Base-by-base conservation (phyloP, 768 basidiomycete genomes). In the Leccinum longicurvipes region DNA sequence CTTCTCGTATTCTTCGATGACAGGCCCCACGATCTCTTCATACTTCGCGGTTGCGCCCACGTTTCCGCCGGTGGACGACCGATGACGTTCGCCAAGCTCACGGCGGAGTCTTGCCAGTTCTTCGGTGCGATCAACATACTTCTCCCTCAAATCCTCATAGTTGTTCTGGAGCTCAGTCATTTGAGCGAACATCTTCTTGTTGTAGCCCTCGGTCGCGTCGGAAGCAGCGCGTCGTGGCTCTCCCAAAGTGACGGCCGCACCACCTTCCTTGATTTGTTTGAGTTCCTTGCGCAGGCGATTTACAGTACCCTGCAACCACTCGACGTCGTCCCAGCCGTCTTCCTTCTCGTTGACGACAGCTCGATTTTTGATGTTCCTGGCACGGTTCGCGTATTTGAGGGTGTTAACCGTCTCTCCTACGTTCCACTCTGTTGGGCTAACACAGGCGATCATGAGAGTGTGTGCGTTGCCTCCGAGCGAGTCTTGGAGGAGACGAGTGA, bases 1-100 rank as follows among this genome's bases (percentile, higher is more conserved):
- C 78, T 96, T 93, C 78, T 99, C 96, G 72, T 99, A 99, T 74
- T 98, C 94, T 73, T 97, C 91, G 50, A 99, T 97, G 63, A 99
- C 94, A 2, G 96, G 96, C 15, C 93, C 95, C 21, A 98, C 95
- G 59, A 90, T 93, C 72, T 93, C 92, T 66, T 93, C 92, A 65
- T 93, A 93, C 65, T 86, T 87, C 57, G 79, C 85, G 3, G 85
- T 89, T 17, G 84, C 89, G 3, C 82, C 81, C 21, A 86, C 63
- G 31, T 82, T 80, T 27, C 89, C 89, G 8, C 82, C 79, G 25
- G 62, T 66, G 28, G 82, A 82, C 19, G 69, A 63, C 39, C 88
- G 80, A 61, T 89, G 85, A 67, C 78, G 82, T 65, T 90, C 89
- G 36, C 89, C 90, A 21, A 91, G 79, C 64, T 91, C 90, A 50